These are phyloP conservation scores for Diddensiella transvaalensis DNA, from an alignment of 805 yeast genomes.

Conservation along the genomic window DNA sequence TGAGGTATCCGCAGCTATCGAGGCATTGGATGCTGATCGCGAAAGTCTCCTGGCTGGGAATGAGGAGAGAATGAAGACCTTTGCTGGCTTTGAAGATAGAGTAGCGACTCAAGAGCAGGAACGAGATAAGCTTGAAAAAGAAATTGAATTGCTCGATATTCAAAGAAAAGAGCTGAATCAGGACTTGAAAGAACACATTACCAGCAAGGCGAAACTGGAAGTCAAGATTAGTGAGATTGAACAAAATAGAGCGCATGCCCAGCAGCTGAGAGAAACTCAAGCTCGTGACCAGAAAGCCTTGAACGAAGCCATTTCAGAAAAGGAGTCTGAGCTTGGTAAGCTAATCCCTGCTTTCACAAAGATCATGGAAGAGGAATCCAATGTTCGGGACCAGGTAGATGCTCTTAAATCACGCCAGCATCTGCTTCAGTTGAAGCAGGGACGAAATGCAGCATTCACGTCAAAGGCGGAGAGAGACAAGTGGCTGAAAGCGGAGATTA, in stretches of 20 bases:
- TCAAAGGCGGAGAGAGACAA: conserved; percentile 56
- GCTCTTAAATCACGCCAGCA: conserved; percentile 52
- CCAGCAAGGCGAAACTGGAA: conserved; percentile 34
- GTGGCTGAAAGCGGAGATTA: conserved; percentile 60
- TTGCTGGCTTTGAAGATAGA: conserved; percentile 16
- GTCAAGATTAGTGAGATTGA: conserved; percentile 33
- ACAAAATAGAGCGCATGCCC: conserved; percentile 21
- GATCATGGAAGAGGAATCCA: conserved; percentile 41
- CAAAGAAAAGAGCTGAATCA: conserved; percentile 54
- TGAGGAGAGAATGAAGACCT: conserved; percentile 2
- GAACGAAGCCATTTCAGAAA: conserved; percentile 9
- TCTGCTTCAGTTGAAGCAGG: conserved; percentile 66
- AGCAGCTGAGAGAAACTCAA: conserved; percentile 23
- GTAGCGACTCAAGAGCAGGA: conserved; percentile 11
- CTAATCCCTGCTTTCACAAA: conserved; percentile 14
- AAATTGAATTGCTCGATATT: conserved; percentile 48
- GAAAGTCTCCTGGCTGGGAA: conserved; percentile 16
- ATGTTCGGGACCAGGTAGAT: conserved; percentile 38
- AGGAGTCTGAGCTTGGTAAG: conserved; percentile 9
- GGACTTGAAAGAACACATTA: conserved; percentile 42
- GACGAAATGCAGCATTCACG: conserved; percentile 58
- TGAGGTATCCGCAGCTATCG: conserved; percentile 26
- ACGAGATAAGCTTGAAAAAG: conserved; percentile 45
- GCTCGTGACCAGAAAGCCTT: conserved; percentile 39
- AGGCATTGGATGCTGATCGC: conserved; percentile 13